These are phyloP conservation scores for Teunomyces panamensis DNA, from an alignment of 805 yeast species.

Conservation along the genomic window DNA sequence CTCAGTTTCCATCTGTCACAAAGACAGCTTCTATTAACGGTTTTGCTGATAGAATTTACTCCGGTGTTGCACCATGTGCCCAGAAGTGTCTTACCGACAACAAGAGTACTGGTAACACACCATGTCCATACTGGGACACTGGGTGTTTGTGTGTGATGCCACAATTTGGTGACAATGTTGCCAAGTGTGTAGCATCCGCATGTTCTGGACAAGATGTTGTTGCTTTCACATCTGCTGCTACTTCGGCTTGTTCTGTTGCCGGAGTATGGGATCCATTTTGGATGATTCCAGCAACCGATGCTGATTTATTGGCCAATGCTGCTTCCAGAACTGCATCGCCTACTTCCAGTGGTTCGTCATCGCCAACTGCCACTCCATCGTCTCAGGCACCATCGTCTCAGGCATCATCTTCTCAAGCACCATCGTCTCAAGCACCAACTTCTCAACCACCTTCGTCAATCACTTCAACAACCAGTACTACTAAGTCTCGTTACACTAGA, in stretches of 20 bases:
- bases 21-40: constrained; percentile 40
- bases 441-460: neutral
- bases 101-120: constrained; percentile 29
- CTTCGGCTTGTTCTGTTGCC: constrained; percentile 31
- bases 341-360: constrained; percentile 8
- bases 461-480: neutral
- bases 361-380: constrained; percentile 7
- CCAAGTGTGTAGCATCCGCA: constrained; percentile 26
- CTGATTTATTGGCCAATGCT: constrained; percentile 24
- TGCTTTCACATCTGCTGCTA: constrained; percentile 29
- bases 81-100: constrained; percentile 24
- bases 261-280: constrained; percentile 36
- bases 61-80: constrained; percentile 34
- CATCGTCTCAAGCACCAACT: neutral
- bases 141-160: constrained; percentile 43
- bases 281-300: constrained; percentile 23
- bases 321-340: constrained; percentile 17
- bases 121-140: constrained; percentile 44
- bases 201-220: constrained; percentile 30
- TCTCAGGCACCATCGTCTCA: neutral
- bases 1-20: constrained; percentile 29
- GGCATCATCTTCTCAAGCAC: neutral
- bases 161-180: constrained; percentile 26
- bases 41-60: constrained; percentile 36
- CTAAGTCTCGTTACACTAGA: constrained; percentile 5